Percentiles rank a stretch among this genome's conserved stretches.
Evolutionary conservation across 2,329 filamentous ascomycete genomes (phyloP).

Genomic region (Pseudogymnoascus sp.): DNA sequence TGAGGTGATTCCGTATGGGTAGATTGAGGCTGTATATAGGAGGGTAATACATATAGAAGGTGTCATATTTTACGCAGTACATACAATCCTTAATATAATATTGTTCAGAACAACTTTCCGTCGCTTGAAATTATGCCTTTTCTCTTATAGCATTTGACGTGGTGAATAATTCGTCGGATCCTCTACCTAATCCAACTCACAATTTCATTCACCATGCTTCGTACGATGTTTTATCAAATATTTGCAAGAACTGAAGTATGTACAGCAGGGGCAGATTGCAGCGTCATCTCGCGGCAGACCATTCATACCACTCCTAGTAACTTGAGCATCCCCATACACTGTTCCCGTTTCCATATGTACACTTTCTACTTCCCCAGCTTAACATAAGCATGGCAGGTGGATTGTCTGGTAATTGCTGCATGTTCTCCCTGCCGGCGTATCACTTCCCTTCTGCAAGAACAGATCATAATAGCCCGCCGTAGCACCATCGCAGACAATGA

Average conservation of each 20-base stretch:
- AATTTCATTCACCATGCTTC: not conserved
- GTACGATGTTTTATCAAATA: not conserved
- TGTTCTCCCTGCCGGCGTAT: constrained; percentile 38
- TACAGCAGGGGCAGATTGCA: not conserved
- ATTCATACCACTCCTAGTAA: not conserved
- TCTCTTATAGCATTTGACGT: not conserved
- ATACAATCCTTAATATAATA: not conserved
- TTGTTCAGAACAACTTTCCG: not conserved
- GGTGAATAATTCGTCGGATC: not conserved
- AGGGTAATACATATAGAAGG: not conserved
- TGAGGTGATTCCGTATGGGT: not conserved
- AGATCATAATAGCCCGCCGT: constrained; percentile 38
- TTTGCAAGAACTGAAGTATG: constrained; percentile 1
- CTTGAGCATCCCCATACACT: not conserved
- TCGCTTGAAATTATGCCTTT: not conserved
- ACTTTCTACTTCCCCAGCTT: not conserved
- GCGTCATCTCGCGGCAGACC: not conserved
- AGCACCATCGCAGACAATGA: constrained; percentile 39
- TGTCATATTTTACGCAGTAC: not conserved
- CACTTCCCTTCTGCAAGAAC: constrained; percentile 44
- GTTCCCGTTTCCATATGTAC: not conserved
- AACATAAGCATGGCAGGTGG: constrained; percentile 32
- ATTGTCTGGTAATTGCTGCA: constrained; percentile 48
- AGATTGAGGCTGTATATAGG: not conserved
- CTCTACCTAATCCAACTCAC: too few relatives aligned